Conservation (phyloP, 768 basidiomycete species). For the Suillus plorans region DNA sequence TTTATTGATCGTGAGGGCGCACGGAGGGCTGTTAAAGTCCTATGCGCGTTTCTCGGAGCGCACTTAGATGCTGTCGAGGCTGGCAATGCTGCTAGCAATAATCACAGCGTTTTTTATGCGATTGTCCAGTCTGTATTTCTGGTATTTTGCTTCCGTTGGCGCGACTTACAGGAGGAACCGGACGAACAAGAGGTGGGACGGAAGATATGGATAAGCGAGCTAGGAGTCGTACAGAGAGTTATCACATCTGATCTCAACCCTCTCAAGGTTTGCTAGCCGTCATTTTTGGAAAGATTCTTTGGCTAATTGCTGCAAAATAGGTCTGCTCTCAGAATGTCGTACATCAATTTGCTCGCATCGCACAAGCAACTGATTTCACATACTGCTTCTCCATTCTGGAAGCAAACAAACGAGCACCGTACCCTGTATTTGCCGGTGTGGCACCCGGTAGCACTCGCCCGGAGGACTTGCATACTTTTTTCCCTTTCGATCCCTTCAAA, state of each 20-base stretch:
- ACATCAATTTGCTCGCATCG: conserved; percentile 89
- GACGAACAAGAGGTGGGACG: conserved; percentile 51
- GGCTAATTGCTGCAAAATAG: conserved; percentile 36
- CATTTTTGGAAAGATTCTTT: neutral
- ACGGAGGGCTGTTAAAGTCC: conserved; percentile 70
- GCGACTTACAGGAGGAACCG: conserved; percentile 71
- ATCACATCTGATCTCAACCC: conserved; percentile 87
- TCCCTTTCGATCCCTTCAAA: conserved; percentile 97
- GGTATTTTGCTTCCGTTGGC: conserved; percentile 98
- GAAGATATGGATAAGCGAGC: conserved; percentile 83
- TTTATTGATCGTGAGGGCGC: conserved; percentile 79
- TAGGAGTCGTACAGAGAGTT: conserved; percentile 76
- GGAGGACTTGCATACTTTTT: conserved; percentile 87
- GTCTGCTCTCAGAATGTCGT: conserved; percentile 91
- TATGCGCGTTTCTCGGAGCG: conserved; percentile 81
- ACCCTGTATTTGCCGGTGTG: conserved; percentile 30
- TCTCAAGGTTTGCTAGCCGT: conserved; percentile 58
- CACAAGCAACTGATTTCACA: conserved; percentile 86
- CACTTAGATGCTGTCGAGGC: conserved; percentile 65
- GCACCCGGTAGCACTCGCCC: conserved; percentile 34
- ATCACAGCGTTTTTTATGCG: conserved; percentile 86
- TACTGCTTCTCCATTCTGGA: conserved; percentile 95
- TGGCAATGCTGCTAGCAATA: conserved; percentile 34
- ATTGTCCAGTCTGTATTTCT: conserved; percentile 90
- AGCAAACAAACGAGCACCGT: conserved; percentile 74